Base-by-base conservation (phyloP, 495 filamentous ascomycete species). In the Aspergillus nidulans region DNA sequence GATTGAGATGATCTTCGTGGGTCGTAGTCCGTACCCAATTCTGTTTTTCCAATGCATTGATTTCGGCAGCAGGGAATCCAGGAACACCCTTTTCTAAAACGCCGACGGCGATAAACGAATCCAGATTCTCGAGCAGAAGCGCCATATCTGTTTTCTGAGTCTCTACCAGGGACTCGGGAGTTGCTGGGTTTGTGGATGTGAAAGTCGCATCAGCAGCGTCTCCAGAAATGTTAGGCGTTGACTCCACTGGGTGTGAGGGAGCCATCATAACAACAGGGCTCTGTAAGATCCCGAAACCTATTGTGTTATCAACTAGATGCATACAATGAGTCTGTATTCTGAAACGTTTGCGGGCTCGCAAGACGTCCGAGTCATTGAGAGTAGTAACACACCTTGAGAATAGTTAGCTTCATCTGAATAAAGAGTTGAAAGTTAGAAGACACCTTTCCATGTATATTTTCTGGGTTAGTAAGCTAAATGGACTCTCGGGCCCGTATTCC, bases 21-120 rank as follows among this genome's bases (percentile, higher is more conserved):
- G 34, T 34, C 5, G 48, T 58, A 3, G 62, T 68, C 25, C 62
- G 64, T 12, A 77, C 65, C 74, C 74, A 76, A 13, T 54, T 34
- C 32, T 69, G 46, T 13, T 51, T 58, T 48, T 74, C 59, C 21
- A 77, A 26, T 1, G 55, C 46, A 1, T 39, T 23, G n/a, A 75
- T 38, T 13, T 71, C 68, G 1, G 46, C 13, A 13, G 51, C 39
- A 16, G 63, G 62, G 23, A 56, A 70, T 6, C 36, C 44, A 51
- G 56, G 49, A 46, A 13, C 21, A 4, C n/a, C 23, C 34, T 50
- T 59, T 20, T 52, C 56, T 41, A 66, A 45, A 42, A 61, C 53
- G 28, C 63, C 63, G 20, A 63, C 60, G 6, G 60, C 52, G 9
- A 66, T 63, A 32, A 59, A 65, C 8, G 49, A 41, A 19, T 51